These are phyloP conservation scores for Hordeum marinum DNA, from an alignment of 176 grass and related monocot species.

Conservation along the genomic window DNA sequence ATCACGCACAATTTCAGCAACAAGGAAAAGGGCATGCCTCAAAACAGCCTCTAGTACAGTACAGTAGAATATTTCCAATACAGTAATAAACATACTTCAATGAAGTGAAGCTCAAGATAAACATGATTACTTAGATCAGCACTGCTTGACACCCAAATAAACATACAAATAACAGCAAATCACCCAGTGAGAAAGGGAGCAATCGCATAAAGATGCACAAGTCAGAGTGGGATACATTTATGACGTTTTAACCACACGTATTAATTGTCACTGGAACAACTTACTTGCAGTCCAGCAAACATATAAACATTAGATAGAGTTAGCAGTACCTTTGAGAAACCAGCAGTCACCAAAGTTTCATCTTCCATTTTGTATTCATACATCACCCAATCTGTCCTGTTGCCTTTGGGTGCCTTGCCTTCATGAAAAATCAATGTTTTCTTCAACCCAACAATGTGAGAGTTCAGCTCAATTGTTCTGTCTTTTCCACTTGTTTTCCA, in stretches of 20 bases:
- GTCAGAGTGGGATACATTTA: neutral
- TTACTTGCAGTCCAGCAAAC: neutral
- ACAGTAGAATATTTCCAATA: neutral
- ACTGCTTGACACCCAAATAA: neutral
- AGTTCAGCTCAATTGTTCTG: slow-evolving; percentile 57
- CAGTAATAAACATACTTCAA: neutral
- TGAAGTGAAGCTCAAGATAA: neutral
- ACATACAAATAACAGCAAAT: neutral
- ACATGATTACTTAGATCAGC: neutral
- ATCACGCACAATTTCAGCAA: neutral
- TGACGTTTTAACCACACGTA: neutral
- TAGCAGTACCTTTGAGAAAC: slow-evolving; percentile 60
- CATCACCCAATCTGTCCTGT: slow-evolving; percentile 93
- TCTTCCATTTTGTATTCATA: slow-evolving; percentile 86
- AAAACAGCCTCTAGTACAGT: neutral
- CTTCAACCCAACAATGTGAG: slow-evolving; percentile 61
- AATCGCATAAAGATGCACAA: neutral
- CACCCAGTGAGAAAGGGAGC: neutral
- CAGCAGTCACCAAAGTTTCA: slow-evolving; percentile 35
- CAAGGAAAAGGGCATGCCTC: neutral
- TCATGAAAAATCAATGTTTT: slow-evolving; percentile 89
- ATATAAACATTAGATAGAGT: neutral
- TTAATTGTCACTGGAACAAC: neutral
- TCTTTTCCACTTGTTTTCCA: slow-evolving; percentile 98
- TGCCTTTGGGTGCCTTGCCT: slow-evolving; percentile 75